These are phyloP conservation scores for Brassica cretica DNA, from an alignment of 345 rosid species.

Conservation along the genomic window DNA sequence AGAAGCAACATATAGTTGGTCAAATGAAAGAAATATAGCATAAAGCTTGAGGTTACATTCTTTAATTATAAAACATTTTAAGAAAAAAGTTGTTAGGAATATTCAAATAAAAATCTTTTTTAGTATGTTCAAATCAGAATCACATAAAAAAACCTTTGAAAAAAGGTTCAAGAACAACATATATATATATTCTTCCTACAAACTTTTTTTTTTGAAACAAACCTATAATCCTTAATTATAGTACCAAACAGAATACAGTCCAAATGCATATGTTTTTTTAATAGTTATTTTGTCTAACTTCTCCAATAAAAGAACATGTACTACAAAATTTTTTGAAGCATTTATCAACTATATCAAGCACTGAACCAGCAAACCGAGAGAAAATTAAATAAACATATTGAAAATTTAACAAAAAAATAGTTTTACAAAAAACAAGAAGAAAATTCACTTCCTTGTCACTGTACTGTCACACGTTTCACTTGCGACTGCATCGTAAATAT, in stretches of 20 bases:
- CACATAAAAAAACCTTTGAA: not conserved
- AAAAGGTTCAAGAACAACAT: not conserved
- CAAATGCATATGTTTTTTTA: not conserved
- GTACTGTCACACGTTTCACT: conserved; percentile 3
- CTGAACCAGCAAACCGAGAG: not conserved
- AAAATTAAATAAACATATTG: not conserved
- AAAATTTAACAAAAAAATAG: not conserved
- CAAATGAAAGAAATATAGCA: too few species aligned
- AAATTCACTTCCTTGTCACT: not conserved
- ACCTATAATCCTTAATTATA: not conserved
- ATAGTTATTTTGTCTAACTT: not conserved
- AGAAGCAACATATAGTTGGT: not conserved
- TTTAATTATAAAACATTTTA: too few species aligned
- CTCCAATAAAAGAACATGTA: not conserved
- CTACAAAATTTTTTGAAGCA: not conserved
- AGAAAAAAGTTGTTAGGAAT: too few species aligned
- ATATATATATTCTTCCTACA: not conserved
- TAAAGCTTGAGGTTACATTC: too few species aligned
- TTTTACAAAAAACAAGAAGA: not conserved
- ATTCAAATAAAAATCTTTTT: too few species aligned
- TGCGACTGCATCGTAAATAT: not conserved
- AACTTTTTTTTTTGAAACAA: too few species aligned
- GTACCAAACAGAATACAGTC: not conserved
- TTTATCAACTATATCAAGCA: not conserved
- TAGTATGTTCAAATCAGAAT: not conserved